A percentile compares a stretch with the other conserved stretches of the same genome.
Evolutionary conservation across 2,329 filamentous ascomycete species (phyloP).

Genomic region (Sordariomycetes sp.): DNA sequence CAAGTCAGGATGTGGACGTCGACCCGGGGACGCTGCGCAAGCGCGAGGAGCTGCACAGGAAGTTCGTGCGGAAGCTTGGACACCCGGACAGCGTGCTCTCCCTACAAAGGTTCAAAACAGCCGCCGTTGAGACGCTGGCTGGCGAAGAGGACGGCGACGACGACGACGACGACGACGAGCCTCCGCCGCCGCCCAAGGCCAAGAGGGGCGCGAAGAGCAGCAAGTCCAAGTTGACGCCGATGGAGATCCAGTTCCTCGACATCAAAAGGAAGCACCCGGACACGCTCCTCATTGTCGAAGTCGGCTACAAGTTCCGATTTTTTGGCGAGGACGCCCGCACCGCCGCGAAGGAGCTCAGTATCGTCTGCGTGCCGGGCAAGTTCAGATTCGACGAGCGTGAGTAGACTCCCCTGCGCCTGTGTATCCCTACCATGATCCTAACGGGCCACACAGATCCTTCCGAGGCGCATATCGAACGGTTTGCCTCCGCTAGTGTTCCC

Average conservation of each 20-base stretch:
- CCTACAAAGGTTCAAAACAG: slow-evolving; percentile 16
- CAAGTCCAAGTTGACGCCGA: slow-evolving; percentile 78
- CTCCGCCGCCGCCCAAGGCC: slow-evolving; percentile 27
- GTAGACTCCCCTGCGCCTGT: slow-evolving; percentile 12
- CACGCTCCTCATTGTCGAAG: slow-evolving; percentile 81
- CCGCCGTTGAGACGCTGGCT: not conserved
- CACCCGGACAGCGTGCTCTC: slow-evolving; percentile 69
- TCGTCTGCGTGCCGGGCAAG: slow-evolving; percentile 94
- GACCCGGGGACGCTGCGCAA: slow-evolving; percentile 30
- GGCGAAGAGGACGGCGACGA: slow-evolving; percentile 43
- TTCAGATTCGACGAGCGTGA: slow-evolving; percentile 81
- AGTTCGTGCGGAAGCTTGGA: slow-evolving; percentile 84
- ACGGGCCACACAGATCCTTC: slow-evolving; percentile 47
- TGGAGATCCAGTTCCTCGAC: slow-evolving; percentile 86
- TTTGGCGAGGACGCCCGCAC: slow-evolving; percentile 88
- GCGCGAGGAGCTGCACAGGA: slow-evolving; percentile 63
- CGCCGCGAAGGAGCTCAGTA: slow-evolving; percentile 81
- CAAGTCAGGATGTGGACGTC: slow-evolving; percentile 23
- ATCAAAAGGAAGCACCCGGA: slow-evolving; percentile 89
- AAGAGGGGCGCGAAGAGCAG: slow-evolving; percentile 50
- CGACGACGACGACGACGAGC: slow-evolving; percentile 29
- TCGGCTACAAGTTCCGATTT: slow-evolving; percentile 96
- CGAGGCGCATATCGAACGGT: slow-evolving; percentile 81
- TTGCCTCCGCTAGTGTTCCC: slow-evolving; percentile 91
- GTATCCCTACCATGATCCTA: slow-evolving; percentile 7